phyloP scores from a whole-genome alignment of 257 asterid species.

The Nicotiana otophora region DNA sequence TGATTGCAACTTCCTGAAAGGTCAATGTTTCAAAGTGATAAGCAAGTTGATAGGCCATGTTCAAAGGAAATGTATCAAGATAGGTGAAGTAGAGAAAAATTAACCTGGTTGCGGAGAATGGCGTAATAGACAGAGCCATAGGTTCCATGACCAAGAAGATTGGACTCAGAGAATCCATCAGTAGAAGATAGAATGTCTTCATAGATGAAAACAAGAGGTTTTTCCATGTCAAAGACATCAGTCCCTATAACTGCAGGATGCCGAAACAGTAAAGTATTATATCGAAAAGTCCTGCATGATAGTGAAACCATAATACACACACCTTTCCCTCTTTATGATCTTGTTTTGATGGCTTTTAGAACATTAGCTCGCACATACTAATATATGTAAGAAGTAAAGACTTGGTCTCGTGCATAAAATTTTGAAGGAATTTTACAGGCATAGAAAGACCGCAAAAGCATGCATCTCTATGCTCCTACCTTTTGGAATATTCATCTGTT shows the following conservation, averaged over 20 bases:
- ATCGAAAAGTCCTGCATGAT: background rate
- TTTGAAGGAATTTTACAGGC: background rate
- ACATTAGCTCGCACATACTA: background rate
- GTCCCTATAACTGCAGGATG: conserved; percentile 70
- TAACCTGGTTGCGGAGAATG: conserved; percentile 84
- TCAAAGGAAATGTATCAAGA: background rate
- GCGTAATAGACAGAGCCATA: conserved; percentile 91
- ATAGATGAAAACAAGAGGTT: conserved; percentile 66
- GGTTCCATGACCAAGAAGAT: conserved; percentile 88
- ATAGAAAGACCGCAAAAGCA: background rate
- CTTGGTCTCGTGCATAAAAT: background rate
- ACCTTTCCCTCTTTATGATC: background rate
- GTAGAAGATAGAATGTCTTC: conserved; percentile 69
- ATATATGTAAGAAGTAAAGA: background rate
- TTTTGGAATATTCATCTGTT: conserved; percentile 72
- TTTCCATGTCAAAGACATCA: conserved; percentile 85
- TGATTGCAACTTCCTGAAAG: conserved; percentile 85
- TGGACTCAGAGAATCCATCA: conserved; percentile 79
- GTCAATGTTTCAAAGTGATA: background rate
- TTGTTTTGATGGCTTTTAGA: background rate
- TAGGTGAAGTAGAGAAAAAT: background rate
- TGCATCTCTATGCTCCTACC: conserved; percentile 34
- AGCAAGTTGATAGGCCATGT: conserved; percentile 7
- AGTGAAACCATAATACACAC: background rate
- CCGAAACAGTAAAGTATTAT: background rate